These are phyloP conservation scores for Linum trigynum DNA, from an alignment of 345 rosid species.

Conservation along the genomic window DNA sequence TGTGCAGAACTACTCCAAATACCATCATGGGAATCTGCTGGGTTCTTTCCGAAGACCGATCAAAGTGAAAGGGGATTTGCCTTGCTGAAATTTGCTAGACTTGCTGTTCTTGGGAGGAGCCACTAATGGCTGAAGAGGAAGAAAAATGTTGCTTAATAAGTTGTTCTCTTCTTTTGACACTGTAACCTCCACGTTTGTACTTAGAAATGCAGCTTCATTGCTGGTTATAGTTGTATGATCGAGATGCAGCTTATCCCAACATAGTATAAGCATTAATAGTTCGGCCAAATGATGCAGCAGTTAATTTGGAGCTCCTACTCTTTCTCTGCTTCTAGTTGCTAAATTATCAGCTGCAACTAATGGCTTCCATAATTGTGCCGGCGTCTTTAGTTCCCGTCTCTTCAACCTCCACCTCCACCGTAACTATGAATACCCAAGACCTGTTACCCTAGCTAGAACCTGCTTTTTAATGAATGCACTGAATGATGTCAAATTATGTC, in stretches of 20 bases:
- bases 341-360: background rate
- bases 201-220: no score
- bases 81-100: no score
- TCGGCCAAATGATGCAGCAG: no score
- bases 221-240: no score
- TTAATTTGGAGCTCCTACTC: no score
- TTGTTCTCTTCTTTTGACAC: background rate
- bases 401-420: background rate
- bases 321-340: no score
- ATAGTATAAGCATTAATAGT: no score
- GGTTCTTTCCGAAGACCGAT: constrained; percentile 31
- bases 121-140: background rate
- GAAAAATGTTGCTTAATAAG: background rate
- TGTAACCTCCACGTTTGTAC: no score
- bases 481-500: constrained; percentile 48
- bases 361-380: background rate
- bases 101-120: background rate
- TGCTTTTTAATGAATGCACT: constrained; percentile 34
- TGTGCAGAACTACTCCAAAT: constrained; percentile 88
- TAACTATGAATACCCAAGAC: background rate
- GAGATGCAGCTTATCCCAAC: no score
- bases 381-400: background rate
- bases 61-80: background rate
- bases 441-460: background rate
- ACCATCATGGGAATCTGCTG: constrained; percentile 55